Evolutionary conservation across 371 early-diverging fungal species (phyloP).

Genomic region (Rhizopus microsporus): DNA sequence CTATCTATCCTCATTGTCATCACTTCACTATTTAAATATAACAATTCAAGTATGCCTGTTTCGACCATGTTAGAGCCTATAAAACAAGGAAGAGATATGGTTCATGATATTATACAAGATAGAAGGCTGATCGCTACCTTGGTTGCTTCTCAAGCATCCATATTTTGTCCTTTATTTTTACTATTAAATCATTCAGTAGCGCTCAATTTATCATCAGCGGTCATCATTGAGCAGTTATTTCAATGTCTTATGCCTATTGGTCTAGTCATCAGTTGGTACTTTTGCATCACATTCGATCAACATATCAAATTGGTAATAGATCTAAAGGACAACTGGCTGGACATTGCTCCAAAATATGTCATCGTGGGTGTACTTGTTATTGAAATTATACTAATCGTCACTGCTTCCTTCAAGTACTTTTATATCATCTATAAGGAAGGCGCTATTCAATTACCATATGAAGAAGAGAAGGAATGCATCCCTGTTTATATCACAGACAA

Average conservation of each 20-base stretch:
- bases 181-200: conserved; percentile 3
- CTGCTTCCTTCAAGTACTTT: not conserved
- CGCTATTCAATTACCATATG: not conserved
- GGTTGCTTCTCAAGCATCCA: conserved; percentile 38
- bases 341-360: conserved; percentile 1
- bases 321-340: conserved; percentile 1
- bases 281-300: conserved; percentile 40
- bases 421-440: not conserved
- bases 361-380: conserved; percentile 3
- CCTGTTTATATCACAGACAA: not conserved
- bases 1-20: not conserved
- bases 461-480: not conserved
- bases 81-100: not conserved
- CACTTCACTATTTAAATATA: not conserved
- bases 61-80: not conserved
- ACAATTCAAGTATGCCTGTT: not conserved
- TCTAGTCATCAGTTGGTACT: conserved; percentile 45
- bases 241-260: conserved; percentile 45
- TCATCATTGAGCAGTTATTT: conserved; percentile 19
- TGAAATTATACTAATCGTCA: conserved; percentile 1
- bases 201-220: not conserved
- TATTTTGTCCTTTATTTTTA: conserved; percentile 29
- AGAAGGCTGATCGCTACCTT: conserved; percentile 28
- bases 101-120: conserved; percentile 24
- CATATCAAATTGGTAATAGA: conserved; percentile 5